A percentile compares a stretch with the other conserved stretches of the same genome.
phyloP scores from a whole-genome alignment of 805 yeast genomes.

The Yarrowia sp. region DNA sequence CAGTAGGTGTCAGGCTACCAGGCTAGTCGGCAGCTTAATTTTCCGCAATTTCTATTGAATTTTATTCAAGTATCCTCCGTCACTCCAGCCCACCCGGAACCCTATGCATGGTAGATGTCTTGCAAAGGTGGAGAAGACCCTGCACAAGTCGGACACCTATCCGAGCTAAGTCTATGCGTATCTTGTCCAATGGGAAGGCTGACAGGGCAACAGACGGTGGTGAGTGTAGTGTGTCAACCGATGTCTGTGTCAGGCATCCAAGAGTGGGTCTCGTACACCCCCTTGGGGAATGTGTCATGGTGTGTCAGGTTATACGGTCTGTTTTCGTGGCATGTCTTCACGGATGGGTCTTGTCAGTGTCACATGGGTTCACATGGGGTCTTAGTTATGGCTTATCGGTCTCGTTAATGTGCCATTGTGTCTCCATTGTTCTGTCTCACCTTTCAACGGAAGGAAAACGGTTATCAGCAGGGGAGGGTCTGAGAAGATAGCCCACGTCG shows the following conservation, averaged over 20 bases:
- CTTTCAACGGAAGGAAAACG: not conserved
- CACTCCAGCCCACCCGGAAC: not conserved
- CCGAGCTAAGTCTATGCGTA: constrained; percentile 9
- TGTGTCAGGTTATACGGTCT: not conserved
- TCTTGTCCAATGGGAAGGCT: constrained; percentile 8
- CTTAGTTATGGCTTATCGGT: not conserved
- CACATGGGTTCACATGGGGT: constrained; percentile 10
- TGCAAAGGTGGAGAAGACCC: constrained; percentile 23
- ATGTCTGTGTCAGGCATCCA: not conserved
- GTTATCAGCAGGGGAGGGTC: not conserved
- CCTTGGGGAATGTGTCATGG: constrained; percentile 11
- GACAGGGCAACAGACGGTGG: not conserved
- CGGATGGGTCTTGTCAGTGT: not conserved
- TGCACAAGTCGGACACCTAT: constrained; percentile 1
- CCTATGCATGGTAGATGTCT: not conserved
- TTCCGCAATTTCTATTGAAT: not conserved
- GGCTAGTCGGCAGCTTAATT: not conserved
- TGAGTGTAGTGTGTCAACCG: not conserved
- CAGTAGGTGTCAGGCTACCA: no score
- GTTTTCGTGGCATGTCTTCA: not conserved
- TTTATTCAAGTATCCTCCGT: not conserved
- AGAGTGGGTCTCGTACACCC: not conserved
- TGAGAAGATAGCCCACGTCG: constrained; percentile 5
- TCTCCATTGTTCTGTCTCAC: not conserved
- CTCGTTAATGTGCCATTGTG: not conserved